Percentiles rank a stretch among this genome's conserved stretches.
Conservation (phyloP, 805 yeast species). For the Ogataea methanolica region DNA sequence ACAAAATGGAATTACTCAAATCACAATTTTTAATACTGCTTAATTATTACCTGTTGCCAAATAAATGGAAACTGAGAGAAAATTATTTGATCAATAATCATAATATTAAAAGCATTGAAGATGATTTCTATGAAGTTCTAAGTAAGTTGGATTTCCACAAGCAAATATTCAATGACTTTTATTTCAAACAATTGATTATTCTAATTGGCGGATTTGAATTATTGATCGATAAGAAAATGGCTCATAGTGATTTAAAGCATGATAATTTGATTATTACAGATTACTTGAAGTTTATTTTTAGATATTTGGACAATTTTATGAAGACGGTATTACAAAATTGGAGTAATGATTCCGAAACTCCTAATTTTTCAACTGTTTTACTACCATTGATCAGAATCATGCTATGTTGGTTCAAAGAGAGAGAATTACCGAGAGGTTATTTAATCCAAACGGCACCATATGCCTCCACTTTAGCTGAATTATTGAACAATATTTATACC, state of each 20-base stretch:
- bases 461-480: slow-evolving; percentile 14
- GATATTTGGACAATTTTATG: slow-evolving; percentile 34
- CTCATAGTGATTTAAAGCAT: slow-evolving; percentile 21
- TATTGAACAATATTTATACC: slow-evolving; percentile 15
- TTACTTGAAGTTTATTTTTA: slow-evolving; percentile 37
- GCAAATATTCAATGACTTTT: slow-evolving; percentile 30
- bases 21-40: slow-evolving; percentile 28
- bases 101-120: slow-evolving; percentile 25
- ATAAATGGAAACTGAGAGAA: slow-evolving; percentile 30
- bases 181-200: slow-evolving; percentile 33
- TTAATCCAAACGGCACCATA: slow-evolving; percentile 20
- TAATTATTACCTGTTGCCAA: slow-evolving; percentile 38
- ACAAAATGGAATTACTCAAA: slow-evolving; percentile 28
- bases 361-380: slow-evolving; percentile 22
- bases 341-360: slow-evolving; percentile 12
- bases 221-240: slow-evolving; percentile 23
- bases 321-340: slow-evolving; percentile 21
- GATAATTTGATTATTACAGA: slow-evolving; percentile 21
- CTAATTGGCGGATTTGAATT: slow-evolving; percentile 35
- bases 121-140: slow-evolving; percentile 27
- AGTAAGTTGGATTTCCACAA: slow-evolving; percentile 27
- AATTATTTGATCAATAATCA: slow-evolving; percentile 29
- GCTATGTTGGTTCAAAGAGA: slow-evolving; percentile 53
- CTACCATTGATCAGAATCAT: slow-evolving; percentile 44
- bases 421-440: slow-evolving; percentile 35